Percentiles rank a stretch among this genome's conserved stretches.
These are phyloP conservation scores for Nannochloropsis granulata DNA, from an alignment of 108 stramenopile species.

Conservation along the genomic window DNA sequence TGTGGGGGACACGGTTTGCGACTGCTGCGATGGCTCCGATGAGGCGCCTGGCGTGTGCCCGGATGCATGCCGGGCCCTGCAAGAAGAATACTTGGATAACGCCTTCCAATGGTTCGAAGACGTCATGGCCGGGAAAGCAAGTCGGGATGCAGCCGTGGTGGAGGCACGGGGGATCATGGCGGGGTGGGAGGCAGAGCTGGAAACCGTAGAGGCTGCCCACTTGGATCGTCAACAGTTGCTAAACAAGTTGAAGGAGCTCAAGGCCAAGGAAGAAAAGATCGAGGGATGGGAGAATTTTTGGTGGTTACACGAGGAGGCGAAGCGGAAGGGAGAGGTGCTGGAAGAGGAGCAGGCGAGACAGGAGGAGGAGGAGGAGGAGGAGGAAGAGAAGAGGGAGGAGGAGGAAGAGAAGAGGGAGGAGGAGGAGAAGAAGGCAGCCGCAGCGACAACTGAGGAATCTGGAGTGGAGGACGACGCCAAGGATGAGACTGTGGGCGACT, in stretches of 20 bases:
- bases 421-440: too few relatives aligned
- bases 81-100: not conserved
- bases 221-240: not conserved
- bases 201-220: not conserved
- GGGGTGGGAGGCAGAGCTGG: not conserved
- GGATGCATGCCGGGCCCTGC: conserved; percentile 6
- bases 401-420: not conserved
- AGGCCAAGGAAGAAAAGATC: not conserved
- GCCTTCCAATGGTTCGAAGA: not conserved
- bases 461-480: too few relatives aligned
- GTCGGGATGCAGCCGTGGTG: not conserved
- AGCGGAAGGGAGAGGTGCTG: not conserved
- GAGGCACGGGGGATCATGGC: not conserved
- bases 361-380: not conserved
- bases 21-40: conserved; percentile 48
- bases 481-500: too few relatives aligned
- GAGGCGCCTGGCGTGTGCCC: conserved; percentile 15
- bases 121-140: not conserved
- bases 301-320: not conserved
- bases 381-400: not conserved
- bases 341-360: not conserved
- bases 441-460: too few relatives aligned
- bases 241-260: not conserved
- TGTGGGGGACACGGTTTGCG: conserved; percentile 42
- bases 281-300: not conserved